Evolutionary conservation across 2,329 filamentous ascomycete genomes (phyloP), one percentile per base, ranked within the genome.

Genomic region (Trichoderma oligosporum): DNA sequence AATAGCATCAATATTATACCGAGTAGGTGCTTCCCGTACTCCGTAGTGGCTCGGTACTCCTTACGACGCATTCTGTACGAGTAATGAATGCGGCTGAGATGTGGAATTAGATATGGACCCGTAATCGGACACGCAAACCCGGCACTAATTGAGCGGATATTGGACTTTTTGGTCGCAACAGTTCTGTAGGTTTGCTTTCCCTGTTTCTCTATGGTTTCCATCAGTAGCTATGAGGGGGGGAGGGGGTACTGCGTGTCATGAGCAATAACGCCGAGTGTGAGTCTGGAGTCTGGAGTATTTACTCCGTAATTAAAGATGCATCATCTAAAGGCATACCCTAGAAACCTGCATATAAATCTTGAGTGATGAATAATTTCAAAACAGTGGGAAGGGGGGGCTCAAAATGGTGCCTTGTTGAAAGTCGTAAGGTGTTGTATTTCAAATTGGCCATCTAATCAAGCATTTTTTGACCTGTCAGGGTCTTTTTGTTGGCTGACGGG

Each of bases 21-120:
- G 20, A 52, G 36, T 42, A 42, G 48, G 48, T 52, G 48, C 48
- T 52, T n/a, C n/a, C n/a, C n/a, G n/a, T 52, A 52, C 48, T 24
- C 25, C n/a, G n/a, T n/a, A n/a, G n/a, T n/a, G n/a, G n/a, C n/a
- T n/a, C n/a, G n/a, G n/a, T n/a, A n/a, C n/a, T n/a, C n/a, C n/a
- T 36, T 27, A 14, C 33, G 35, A 22, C 27, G 14, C 16, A 24
- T 20, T 12, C 16, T 12, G 7, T 20, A 54, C 41, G 51, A 44
- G 51, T 35, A 45, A 45, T 44, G 51, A 24, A 36, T 29, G 24
- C 12, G 29, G 44, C 20, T 29, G 38, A 38, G n/a, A 39, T 20
- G 27, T 54, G 39, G 22, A 45, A 45, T 54, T 20, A 53, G 35
- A 35, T 16, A n/a, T 18, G 38, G 29, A 27, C 29, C 51, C 39